Base-by-base conservation (phyloP, 2,329 filamentous ascomycete species). In the Alternaria alternata region DNA sequence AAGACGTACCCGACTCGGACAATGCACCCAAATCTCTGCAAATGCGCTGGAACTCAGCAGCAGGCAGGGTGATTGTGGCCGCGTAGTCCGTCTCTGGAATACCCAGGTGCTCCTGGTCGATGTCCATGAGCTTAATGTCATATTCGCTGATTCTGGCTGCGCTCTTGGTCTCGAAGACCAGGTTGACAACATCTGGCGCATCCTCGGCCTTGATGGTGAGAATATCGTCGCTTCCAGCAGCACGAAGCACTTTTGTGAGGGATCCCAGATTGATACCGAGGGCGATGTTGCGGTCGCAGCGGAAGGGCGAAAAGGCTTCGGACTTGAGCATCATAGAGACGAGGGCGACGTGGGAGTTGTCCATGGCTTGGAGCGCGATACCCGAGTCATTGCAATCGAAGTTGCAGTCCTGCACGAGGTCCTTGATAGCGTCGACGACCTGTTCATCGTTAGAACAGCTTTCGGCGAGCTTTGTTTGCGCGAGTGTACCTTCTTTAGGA, bases 321-420 rank as follows among this genome's bases (percentile, higher is more conserved):
- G 94, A 91, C 84, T 95, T 95, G 80, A 99, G 91, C 86, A 96
- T 89, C 95, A 99, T 99, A 69, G 95, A 97, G 54, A 99, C 95
- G 56, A 99, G 92, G 64, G 95, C 95, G 74, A 99, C 95, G 83
- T 99, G 95, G 51, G 94, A 98, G 88, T 98, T 99, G 86, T 99
- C 95, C 96, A 99, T 99, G 76, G 95, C 95, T 83, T 99, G 95
- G 57, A 99, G 91, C 52, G 94, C 94, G 76, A 99, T 95, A 65
- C 95, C 95, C 56, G 93, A 94, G 86, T 99, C 96, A 91, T 98
- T 99, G 91, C 96, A 99, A 87, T 99, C 95, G 84, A 99, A 99
- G 84, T 99, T 99, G 89, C 95, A 99, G 84, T 99, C 95, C 82
- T 98, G 95, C 54, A 99, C 95, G 52, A 99, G 89, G 76, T 99